phyloP scores from a whole-genome alignment of 352 stramenopile species.

The Phytophthora pistaciae region DNA sequence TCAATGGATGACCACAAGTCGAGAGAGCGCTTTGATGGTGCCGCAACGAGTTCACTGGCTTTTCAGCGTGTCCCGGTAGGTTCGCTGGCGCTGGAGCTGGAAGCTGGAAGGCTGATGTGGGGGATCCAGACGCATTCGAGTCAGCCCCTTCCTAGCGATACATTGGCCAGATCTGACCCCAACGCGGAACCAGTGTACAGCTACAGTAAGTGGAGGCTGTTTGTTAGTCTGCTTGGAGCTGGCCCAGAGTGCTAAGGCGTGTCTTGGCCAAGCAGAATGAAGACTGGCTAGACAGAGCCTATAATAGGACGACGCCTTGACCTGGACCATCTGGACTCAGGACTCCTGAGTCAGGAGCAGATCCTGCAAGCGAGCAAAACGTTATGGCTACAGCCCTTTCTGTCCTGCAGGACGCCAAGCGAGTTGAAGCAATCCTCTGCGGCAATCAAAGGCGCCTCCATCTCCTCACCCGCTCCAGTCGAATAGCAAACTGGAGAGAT shows the following conservation, averaged over 20 bases:
- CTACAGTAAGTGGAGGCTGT: background rate
- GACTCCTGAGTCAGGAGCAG: background rate
- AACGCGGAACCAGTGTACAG: background rate
- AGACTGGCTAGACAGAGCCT: background rate
- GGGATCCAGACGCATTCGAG: background rate
- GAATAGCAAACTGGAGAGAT: no score
- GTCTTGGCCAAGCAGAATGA: background rate
- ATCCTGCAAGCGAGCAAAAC: background rate
- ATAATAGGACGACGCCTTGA: no score
- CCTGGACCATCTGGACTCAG: background rate
- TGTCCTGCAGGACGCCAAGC: no score
- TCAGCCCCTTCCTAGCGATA: background rate
- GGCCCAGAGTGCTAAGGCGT: background rate
- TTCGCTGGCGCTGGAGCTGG: background rate
- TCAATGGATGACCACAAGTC: constrained; percentile 1
- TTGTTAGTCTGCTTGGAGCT: background rate
- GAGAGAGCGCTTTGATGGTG: constrained; percentile 7
- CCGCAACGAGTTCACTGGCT: constrained; percentile 14
- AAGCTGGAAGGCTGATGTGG: background rate
- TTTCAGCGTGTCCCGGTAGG: background rate
- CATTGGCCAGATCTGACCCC: background rate
- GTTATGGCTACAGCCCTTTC: background rate
- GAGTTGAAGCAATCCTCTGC: no score
- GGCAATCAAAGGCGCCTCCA: no score
- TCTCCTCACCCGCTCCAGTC: no score